Base-by-base conservation (phyloP, 148 eudicot species). In the Fagopyrum homotropicum region DNA sequence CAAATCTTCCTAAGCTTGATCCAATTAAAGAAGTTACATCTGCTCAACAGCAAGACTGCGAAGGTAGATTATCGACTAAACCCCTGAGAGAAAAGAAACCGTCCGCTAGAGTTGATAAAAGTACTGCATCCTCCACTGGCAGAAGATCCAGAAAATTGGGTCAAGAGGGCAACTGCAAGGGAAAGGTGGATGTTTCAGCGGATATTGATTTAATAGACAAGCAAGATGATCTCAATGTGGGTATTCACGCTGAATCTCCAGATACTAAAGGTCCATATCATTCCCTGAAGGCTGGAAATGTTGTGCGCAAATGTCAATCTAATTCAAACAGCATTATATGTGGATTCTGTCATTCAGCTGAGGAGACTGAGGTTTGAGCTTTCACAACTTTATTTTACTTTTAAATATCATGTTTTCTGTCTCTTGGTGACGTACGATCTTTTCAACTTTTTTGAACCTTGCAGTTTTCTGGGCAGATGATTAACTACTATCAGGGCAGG, bases 401-500 rank as follows among this genome's bases (percentile, higher is more conserved):
- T 40, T 46, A 22, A 22, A 11, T 8, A 49, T 22, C 74, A 29
- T 69, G 12, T 52, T 55, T 51, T 75, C 14, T 5, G 26, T 73
- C 45, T 52, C 44, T 60, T 74, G 71, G 45, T 16, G 45, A 61
- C 74, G 14, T 29, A 12, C 11, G 11, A 4, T 61, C 22, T 26
- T 59, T 60, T 19, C 11, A 43, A 7, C 44, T 52, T 72, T 26
- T 35, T n/a, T 19, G n/a, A 72, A 77, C 78, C 76, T 5, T 84
- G 81, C 83, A 95, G 98, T 91, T 78, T 55, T 82, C 97, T 50
- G 99, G 94, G 60, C 79, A 77, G 82, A 89, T 92, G 90, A 75
- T 84, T 69, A 89, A 84, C 83, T 95, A 89, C 75, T 78, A 82
- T 72, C 75, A 84, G 60, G 97, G 99, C 74, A 90, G 85, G 81